Base-by-base conservation (phyloP, 2,329 filamentous ascomycete species). In the Xylariaceae sp. region DNA sequence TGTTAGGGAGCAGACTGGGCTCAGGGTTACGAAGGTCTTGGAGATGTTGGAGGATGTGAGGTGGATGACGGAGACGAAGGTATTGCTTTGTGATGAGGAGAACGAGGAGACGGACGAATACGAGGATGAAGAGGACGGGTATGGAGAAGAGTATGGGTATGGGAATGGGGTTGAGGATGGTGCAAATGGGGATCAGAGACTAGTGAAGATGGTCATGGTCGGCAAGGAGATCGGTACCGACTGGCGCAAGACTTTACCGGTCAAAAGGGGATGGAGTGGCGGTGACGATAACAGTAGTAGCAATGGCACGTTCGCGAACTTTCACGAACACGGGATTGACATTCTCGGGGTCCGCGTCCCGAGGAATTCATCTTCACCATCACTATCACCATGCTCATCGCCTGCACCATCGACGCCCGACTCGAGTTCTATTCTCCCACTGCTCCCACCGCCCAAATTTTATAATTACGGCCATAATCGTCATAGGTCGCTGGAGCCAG, bases 1-100 rank as follows among this genome's bases (percentile, higher is more conserved):
- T 6, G 69, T 71, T 41, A 53, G 40, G 17, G 58, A 67, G 28
- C 60, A 63, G 59, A 67, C 68, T 6, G 66, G 68, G 16, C 40
- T 71, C 12, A 46, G 49, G 9, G 67, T 71, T 3, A 58, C 56
- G 3, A 63, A 65, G 33, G 60, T 71, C 21, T 53, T 66, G 17
- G 64, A 62, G 12, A 65, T 65, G 60, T 46, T 71, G 41, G 51
- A 62, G 17, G 64, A 66, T 14, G 52, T 66, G 23, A 48, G 62
- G 7, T 58, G 62, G 46, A 49, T 49, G 4, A 52, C 29, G 23
- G 61, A 66, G 49, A 28, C 60, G 3, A 63, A 63, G 48, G 58
- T 65, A 11, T 17, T 66, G n/a, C 60, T 59, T 31, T 66, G 63
- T 61, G 57, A 66, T 36, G 59, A 60, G 8, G 53, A 63, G 6